Base-by-base conservation (phyloP, 345 rosid species). In the Nasturtium officinale region DNA sequence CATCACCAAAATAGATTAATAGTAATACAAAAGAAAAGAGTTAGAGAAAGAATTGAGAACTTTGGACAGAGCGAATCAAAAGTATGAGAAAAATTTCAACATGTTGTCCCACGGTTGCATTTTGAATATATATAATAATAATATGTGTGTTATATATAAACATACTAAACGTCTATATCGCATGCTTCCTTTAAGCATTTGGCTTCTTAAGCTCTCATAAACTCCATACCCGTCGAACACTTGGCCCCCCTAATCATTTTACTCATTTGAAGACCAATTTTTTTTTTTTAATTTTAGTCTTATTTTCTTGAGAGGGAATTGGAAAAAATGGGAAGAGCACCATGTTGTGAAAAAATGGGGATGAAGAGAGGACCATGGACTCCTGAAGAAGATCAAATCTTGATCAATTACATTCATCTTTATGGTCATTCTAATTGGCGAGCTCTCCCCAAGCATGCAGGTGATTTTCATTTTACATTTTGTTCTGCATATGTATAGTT, bases 281-380 rank as follows among this genome's bases (percentile, higher is more conserved):
- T 47, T 33, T 20, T 15, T 16, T 47, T 33, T 20, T 15, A 7
- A 9, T 46, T 3, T 47, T 43, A 2, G 26, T 62, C 33, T 64
- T 23, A 13, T 65, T 57, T 67, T 67, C 73, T 75, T 59, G 67
- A 38, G 78, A 38, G 59, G 3, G 20, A 46, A 50, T 33, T 18
- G 9, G 6, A 23, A 29, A 54, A 50, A 53, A 89, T 89, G 95
- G 95, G 79, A 67, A 81, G 95, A 84, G 87, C 95, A 79, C 95
- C 95, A 38, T 89, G 95, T 70, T 88, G 94, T 60, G 94, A 86
- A 76, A 86, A 86, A 66, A 85, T 83, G 86, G 94, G 90, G 52
- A 58, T 89, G 81, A 89, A 83, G 88, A 87, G 83, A 77, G 95
- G 95, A 47, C 91, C 95, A 7, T 89, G 95, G 95, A 85, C 89